These are phyloP conservation scores for Fallopia convolvulus DNA, from an alignment of 148 eudicot genomes.

Conservation along the genomic window DNA sequence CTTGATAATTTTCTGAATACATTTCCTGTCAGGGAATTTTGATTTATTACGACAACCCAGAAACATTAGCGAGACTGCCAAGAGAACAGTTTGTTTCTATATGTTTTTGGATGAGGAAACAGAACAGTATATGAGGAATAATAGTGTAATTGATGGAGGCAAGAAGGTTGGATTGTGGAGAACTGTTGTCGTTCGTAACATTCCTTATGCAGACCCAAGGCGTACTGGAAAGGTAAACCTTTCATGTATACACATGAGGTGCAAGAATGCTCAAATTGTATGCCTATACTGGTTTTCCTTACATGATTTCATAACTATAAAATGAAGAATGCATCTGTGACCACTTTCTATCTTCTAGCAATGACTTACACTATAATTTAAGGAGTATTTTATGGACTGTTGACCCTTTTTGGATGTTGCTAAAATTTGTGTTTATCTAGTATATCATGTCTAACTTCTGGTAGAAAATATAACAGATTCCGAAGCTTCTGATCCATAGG, in stretches of 20 bases:
- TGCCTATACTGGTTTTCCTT: not conserved
- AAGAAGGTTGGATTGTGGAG: constrained; percentile 78
- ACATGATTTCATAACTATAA: not conserved
- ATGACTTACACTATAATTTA: not conserved
- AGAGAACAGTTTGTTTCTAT: constrained; percentile 66
- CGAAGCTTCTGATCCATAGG: constrained; percentile 91
- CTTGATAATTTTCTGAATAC: constrained; percentile 14
- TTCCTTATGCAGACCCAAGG: constrained; percentile 86
- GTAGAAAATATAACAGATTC: constrained; percentile 39
- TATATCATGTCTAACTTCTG: not conserved
- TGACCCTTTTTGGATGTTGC: constrained; percentile 1
- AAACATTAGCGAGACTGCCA: constrained; percentile 75
- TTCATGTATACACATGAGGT: not conserved
- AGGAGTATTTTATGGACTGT: not conserved
- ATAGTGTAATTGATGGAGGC: constrained; percentile 45
- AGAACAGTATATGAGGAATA: constrained; percentile 57
- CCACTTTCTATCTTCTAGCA: not conserved
- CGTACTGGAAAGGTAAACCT: constrained; percentile 83
- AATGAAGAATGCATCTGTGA: not conserved
- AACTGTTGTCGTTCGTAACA: constrained; percentile 68
- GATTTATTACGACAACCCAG: constrained; percentile 82
- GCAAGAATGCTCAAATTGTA: not conserved
- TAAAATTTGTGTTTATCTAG: not conserved
- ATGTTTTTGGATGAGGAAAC: constrained; percentile 97
- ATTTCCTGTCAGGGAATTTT: constrained; percentile 55